A percentile compares a stretch with the other conserved stretches of the same genome.
Evolutionary conservation across 2,329 filamentous ascomycete species (phyloP).

Genomic region (Hypoxylon sp.): DNA sequence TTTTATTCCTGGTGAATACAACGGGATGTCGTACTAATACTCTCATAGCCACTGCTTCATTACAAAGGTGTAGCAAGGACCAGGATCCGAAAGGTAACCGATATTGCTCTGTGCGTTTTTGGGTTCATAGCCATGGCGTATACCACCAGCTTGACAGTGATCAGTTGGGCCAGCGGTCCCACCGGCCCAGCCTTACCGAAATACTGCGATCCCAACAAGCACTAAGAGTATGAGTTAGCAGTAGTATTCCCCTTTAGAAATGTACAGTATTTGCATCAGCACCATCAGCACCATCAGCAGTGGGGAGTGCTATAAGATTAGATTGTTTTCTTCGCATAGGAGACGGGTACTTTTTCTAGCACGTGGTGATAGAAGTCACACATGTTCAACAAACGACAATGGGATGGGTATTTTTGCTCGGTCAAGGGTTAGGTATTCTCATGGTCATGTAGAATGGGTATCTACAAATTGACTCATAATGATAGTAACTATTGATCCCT

Average conservation of each 20-base stretch:
- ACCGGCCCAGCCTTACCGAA: conserved; percentile 56
- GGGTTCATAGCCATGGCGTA: conserved; percentile 90
- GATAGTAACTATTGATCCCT: conserved; percentile 7
- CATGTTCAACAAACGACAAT: conserved; percentile 13
- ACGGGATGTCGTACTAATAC: conserved; percentile 43
- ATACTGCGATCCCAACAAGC: conserved; percentile 60
- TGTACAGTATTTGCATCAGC: conserved; percentile 42
- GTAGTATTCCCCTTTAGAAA: conserved; percentile 15
- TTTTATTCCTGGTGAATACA: neutral
- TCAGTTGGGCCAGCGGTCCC: conserved; percentile 78
- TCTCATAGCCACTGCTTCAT: conserved; percentile 84
- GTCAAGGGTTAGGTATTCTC: too few species aligned
- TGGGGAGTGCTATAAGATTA: conserved; percentile 21
- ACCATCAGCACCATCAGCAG: conserved; percentile 8
- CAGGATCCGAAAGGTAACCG: conserved; percentile 71
- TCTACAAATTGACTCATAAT: conserved; percentile 6
- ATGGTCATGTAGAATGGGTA: conserved; percentile 3
- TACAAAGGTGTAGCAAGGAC: conserved; percentile 80
- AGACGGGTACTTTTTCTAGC: conserved; percentile 6
- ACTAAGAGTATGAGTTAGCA: conserved; percentile 22
- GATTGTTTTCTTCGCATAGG: conserved; percentile 6
- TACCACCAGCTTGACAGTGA: conserved; percentile 85
- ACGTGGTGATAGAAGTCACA: conserved; percentile 25
- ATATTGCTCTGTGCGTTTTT: conserved; percentile 81
- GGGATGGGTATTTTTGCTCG: conserved; percentile 6